Conservation (phyloP, 495 filamentous ascomycete species). For the Tuber umbilicatum region DNA sequence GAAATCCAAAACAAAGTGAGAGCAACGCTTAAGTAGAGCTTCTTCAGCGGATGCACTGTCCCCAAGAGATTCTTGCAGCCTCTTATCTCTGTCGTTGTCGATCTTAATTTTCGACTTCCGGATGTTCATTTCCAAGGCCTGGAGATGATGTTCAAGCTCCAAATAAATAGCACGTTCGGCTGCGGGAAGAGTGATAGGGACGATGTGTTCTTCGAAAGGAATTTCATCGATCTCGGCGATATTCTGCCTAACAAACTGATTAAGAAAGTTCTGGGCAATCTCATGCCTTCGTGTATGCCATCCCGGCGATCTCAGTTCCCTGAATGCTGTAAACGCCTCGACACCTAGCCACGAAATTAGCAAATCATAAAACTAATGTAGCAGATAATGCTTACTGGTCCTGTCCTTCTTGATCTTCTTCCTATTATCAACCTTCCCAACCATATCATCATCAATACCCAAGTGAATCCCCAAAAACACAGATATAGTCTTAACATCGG, state of each 20-base stretch:
- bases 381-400: constrained; percentile 41
- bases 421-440: constrained; percentile 42
- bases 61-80: constrained; percentile 47
- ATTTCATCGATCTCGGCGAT: constrained; percentile 49
- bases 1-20: constrained; percentile 44
- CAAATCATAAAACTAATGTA: constrained; percentile 9
- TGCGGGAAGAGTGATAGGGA: constrained; percentile 44
- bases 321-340: constrained; percentile 49
- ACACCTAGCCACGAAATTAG: constrained; percentile 41
- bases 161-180: constrained; percentile 48
- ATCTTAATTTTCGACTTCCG: constrained; percentile 43
- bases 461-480: constrained; percentile 52
- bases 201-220: constrained; percentile 42
- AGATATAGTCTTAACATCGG: constrained; percentile 57
- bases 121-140: constrained; percentile 46
- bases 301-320: constrained; percentile 45
- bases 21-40: constrained; percentile 49
- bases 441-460: constrained; percentile 50
- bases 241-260: constrained; percentile 52
- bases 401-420: constrained; percentile 42
- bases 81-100: constrained; percentile 44
- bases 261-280: constrained; percentile 51
- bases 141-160: constrained; percentile 47
- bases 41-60: constrained; percentile 46
- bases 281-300: constrained; percentile 51